Percentiles rank a stretch among this genome's conserved stretches.
These are phyloP conservation scores for Russula vinacea DNA, from an alignment of 768 basidiomycete species.

Conservation along the genomic window DNA sequence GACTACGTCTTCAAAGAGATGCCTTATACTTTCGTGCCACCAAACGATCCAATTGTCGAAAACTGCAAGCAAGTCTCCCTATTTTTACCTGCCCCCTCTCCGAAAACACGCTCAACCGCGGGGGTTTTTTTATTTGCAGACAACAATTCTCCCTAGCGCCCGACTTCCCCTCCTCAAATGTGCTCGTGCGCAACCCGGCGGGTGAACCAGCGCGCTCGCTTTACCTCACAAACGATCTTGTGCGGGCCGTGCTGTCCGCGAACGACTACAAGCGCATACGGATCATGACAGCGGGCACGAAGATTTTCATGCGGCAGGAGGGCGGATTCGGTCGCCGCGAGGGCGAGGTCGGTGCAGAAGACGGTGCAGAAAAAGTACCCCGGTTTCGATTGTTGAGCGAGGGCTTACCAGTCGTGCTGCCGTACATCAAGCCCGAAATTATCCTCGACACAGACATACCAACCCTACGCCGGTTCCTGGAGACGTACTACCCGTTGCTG, in stretches of 20 bases:
- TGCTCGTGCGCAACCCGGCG: slow-evolving; percentile 83
- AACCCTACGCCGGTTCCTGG: slow-evolving; percentile 63
- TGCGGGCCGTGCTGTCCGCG: slow-evolving; percentile 71
- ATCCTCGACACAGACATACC: slow-evolving; percentile 58
- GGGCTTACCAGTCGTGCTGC: slow-evolving; percentile 79
- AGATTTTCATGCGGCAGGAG: slow-evolving; percentile 89
- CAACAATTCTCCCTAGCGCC: slow-evolving; percentile 65
- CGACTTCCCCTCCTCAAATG: slow-evolving; percentile 68
- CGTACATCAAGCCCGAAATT: slow-evolving; percentile 63
- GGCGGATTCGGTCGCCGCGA: slow-evolving; percentile 38
- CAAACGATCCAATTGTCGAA: slow-evolving; percentile 65
- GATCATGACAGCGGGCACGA: slow-evolving; percentile 89
- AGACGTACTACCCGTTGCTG: slow-evolving; percentile 77
- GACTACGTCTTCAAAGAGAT: slow-evolving; percentile 65
- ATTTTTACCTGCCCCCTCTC: background rate
- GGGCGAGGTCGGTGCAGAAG: background rate
- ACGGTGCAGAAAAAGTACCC: slow-evolving; percentile 32
- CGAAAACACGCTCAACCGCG: slow-evolving; percentile 1
- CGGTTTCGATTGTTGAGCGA: slow-evolving; percentile 80
- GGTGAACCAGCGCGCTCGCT: slow-evolving; percentile 73
- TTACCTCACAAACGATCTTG: slow-evolving; percentile 83
- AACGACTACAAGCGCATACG: slow-evolving; percentile 86
- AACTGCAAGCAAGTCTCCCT: slow-evolving; percentile 62
- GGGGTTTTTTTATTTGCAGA: slow-evolving; percentile 41
- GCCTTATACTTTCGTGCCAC: slow-evolving; percentile 79